Evolutionary conservation across 2,329 filamentous ascomycete genomes (phyloP), one percentile per base, ranked within the genome.

Genomic region (Gaeumannomyces tritici): DNA sequence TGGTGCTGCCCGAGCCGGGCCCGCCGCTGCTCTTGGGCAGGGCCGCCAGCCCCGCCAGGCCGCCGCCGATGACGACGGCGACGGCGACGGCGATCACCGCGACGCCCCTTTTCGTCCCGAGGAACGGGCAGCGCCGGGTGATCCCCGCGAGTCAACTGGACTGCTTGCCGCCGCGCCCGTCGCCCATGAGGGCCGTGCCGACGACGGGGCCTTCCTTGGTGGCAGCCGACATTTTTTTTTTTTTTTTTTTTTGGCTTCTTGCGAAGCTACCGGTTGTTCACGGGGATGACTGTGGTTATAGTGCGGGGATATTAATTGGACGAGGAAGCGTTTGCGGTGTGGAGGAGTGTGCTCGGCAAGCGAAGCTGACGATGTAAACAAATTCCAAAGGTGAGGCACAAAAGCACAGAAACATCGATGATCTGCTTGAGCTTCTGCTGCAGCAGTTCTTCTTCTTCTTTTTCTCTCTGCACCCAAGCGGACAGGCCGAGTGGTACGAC

Each of bases 51-150:
- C 73, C 73, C 1, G 72, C 70, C 29, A 76, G 65, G 4, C 73
- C 72, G 56, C 70, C 73, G 55, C 74, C 73, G 26, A 75, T 66
- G 33, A 75, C 65, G n/a, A 75, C n/a, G 3, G 74, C 64, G 6
- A 70, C 26, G 27, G 66, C 67, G 59, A 64, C 62, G 29, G 71
- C 66, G 3, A 68, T 35, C 18, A 73, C 59, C 18, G 66, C 67
- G 26, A 73, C 64, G 64, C 72, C 70, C 31, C 68, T 69, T 60
- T 69, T 73, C 6, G 67, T 72, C 47, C 64, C 62, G 57, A 74
- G 66, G 60, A 71, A 74, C 29, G 71, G 69, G 33, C 70, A 65
- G 57, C 67, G 67, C 27, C 65, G 64, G 54, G 69, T 66, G 7
- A 69, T 56, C 65, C 66, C 67, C 65, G 70, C 69, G 67, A 64